Evolutionary conservation across 2,329 filamentous ascomycete genomes (phyloP), one percentile per base, ranked within the genome.

Genomic region (Neopestalotiopsis clavispora): DNA sequence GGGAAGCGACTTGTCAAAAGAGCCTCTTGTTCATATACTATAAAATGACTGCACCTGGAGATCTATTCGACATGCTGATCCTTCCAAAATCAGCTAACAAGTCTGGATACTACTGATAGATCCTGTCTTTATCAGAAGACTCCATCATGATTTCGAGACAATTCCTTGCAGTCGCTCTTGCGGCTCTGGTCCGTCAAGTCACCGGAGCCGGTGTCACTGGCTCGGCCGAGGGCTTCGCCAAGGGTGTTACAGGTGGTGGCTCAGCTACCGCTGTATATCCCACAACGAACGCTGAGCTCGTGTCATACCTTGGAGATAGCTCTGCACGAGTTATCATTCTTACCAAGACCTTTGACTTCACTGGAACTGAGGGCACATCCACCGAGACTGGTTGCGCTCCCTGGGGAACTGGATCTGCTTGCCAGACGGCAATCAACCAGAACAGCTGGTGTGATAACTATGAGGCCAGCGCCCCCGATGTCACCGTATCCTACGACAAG

Each of bases 361-460:
- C 80, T 40, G 83, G 82, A 49, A 83, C 82, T 12, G 87, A 90
- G 76, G 88, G 88, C 52, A 85, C 81, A 3, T 81, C 80, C 4
- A 86, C 81, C 34, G 83, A 77, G 56, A 84, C 81, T 17, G 89
- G 89, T 28, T 91, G 89, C 73, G 84, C 87, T 17, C 88, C 89
- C 30, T 88, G 84, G 79, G 87, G 86, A 49, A 87, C 86, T 32
- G 83, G 76, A 12, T 78, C 84, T 2, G 78, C 69, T 12, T 88
- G 89, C 79, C 89, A 91, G 81, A 73, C 84, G 57, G 86, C 89
- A 71, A 90, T 91, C 77, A 87, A 90, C 80, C 81, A 87, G 80
- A 79, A 89, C 75, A 75, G 83, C 74, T 89, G 86, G 85, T 91
- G 89, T 78, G 80, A 76, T 67, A 89, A 90, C 80, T 87, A 90